Base-by-base conservation (phyloP, 495 filamentous ascomycete species). In the Aspergillus taichungensis region DNA sequence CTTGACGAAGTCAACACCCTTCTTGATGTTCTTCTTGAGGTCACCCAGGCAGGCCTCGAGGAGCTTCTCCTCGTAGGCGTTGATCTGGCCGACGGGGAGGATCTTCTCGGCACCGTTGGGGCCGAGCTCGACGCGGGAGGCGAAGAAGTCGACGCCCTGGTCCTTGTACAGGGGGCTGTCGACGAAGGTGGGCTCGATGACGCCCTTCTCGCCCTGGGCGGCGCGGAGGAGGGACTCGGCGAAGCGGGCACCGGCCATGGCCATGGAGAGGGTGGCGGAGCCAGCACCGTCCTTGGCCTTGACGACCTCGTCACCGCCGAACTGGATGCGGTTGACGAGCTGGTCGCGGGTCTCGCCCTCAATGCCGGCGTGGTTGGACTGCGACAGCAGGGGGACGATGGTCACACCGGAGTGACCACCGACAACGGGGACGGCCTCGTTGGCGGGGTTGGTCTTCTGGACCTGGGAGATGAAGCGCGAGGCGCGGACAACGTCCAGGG, bases 241-340 rank as follows among this genome's bases (percentile, higher is more conserved):
- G 77, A 98, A 94, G 62, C 92, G 87, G 52, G 89, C 89, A 77
- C 92, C 92, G 57, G 92, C 92, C 79, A 94, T 92, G 55, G 92
- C 92, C 92, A 98, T 98, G 67, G 88, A 95, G 49, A 98, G 84
- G 49, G 92, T 98, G 64, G 92, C 92, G 49, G 94, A 97, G 53
- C 92, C 92, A 59, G 91, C 89, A 70, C 92, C 92, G 66, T 88
- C 89, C 82, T 98, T 98, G 66, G 92, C 92, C 78, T 95, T 82
- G 67, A 98, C 92, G 51, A 98, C 92, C 80, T 98, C 92, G 68
- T 98, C 92, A 78, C 92, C 92, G 68, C 92, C 92, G 71, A 97
- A 98, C 74, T 98, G 92, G 57, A 98, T 94, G 63, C 92, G 90
- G 65, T 90, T 82, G 63, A 97, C 75, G 48, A 95, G 88, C 37